Evolutionary conservation across 345 rosid genomes (phyloP).

Genomic region (Cardamine occulta): DNA sequence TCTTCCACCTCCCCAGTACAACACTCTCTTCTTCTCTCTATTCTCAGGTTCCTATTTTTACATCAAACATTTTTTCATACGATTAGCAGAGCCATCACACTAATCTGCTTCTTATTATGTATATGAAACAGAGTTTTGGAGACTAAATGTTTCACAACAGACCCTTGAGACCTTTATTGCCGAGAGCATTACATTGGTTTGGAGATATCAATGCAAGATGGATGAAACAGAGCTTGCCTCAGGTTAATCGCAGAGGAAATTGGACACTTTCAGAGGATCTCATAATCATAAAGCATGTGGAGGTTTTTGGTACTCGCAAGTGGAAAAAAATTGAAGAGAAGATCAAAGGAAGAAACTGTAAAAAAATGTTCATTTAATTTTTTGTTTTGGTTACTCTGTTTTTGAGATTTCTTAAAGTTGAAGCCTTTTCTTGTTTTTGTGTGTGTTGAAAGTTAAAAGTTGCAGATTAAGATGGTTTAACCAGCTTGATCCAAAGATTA

Average conservation of each 20-base stretch:
- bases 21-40: too few relatives aligned
- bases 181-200: constrained; percentile 18
- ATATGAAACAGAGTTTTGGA: constrained; percentile 20
- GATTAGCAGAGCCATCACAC: background rate
- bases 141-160: constrained; percentile 21
- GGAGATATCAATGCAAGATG: background rate
- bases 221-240: background rate
- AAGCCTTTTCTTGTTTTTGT: too few relatives aligned
- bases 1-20: background rate
- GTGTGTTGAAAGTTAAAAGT: background rate
- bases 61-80: background rate
- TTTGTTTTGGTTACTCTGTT: background rate
- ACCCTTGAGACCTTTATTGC: constrained; percentile 21
- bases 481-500: background rate
- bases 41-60: too few relatives aligned
- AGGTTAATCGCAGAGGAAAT: background rate
- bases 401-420: background rate
- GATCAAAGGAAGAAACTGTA: background rate
- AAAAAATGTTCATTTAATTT: background rate
- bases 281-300: background rate
- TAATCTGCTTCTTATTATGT: background rate
- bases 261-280: background rate
- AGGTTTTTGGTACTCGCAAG: background rate
- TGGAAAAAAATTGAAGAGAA: background rate
- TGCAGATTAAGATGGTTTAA: background rate